Evolutionary conservation across 1,284 basidiomycete genomes (phyloP).

Genomic region (Malassezia equina): DNA sequence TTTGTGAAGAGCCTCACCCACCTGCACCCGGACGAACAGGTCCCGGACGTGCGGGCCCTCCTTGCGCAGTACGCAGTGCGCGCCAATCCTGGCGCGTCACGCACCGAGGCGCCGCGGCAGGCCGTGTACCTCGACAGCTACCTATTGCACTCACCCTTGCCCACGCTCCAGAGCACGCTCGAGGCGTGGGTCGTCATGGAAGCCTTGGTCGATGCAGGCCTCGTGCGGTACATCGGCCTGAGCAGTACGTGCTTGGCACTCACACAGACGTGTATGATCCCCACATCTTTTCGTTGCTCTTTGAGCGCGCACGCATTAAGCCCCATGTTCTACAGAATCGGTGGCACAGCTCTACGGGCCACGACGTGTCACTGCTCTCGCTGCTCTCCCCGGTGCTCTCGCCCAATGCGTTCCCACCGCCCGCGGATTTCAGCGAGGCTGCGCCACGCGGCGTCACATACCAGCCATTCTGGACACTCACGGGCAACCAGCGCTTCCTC

Average conservation of each 20-base stretch:
- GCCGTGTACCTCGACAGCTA: constrained; percentile 39
- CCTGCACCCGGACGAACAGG: constrained; percentile 21
- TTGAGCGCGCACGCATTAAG: constrained; percentile 21
- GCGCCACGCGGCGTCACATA: constrained; percentile 22
- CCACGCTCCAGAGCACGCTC: constrained; percentile 32
- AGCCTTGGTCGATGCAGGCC: constrained; percentile 27
- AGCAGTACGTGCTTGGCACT: constrained; percentile 17
- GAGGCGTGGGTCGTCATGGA: constrained; percentile 41
- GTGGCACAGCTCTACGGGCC: constrained; percentile 41
- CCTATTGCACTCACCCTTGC: constrained; percentile 35
- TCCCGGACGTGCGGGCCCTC: constrained; percentile 13
- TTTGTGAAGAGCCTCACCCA: constrained; percentile 23
- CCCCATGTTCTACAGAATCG: constrained; percentile 39
- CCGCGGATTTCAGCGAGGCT: background rate
- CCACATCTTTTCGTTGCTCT: constrained; percentile 29
- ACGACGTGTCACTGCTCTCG: constrained; percentile 40
- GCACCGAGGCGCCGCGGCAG: constrained; percentile 4
- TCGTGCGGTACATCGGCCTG: constrained; percentile 34
- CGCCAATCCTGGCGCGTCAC: background rate
- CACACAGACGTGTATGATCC: constrained; percentile 37
- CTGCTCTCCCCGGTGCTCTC: constrained; percentile 29
- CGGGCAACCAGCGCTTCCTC: constrained; percentile 34
- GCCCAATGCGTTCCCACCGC: constrained; percentile 32
- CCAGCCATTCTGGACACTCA: constrained; percentile 45
- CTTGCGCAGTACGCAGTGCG: constrained; percentile 21